A percentile compares a stretch with the other conserved stretches of the same genome.
Evolutionary conservation across 257 asterid genomes (phyloP).

Genomic region (Solanum tacnaense): DNA sequence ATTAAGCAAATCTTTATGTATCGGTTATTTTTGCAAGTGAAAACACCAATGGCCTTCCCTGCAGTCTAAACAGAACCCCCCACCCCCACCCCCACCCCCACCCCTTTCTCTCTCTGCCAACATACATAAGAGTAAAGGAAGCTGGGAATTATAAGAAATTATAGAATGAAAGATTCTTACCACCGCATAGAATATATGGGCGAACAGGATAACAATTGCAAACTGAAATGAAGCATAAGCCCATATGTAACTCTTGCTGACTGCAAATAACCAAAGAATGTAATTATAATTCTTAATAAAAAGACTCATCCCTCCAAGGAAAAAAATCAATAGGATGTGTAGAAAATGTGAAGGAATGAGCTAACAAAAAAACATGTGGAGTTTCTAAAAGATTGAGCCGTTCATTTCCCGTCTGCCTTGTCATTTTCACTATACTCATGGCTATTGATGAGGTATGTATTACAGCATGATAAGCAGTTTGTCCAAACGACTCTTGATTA

Average conservation of each 20-base stretch:
- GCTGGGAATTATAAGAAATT: background rate
- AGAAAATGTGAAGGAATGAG: background rate
- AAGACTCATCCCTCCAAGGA: background rate
- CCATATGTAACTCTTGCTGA: slow-evolving; percentile 93
- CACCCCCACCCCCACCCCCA: background rate
- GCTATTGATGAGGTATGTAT: background rate
- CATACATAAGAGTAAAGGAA: background rate
- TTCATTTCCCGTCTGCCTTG: background rate
- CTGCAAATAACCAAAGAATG: slow-evolving; percentile 31
- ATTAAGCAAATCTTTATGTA: background rate
- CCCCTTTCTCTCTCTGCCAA: background rate
- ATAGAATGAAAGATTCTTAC: slow-evolving; percentile 28
- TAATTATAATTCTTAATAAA: background rate
- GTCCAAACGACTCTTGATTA: background rate
- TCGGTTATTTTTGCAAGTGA: background rate
- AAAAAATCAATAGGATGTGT: background rate
- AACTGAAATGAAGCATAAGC: slow-evolving; percentile 97
- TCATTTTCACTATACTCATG: background rate
- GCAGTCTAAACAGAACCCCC: background rate
- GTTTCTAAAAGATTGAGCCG: background rate
- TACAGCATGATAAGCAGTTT: background rate
- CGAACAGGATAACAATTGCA: slow-evolving; percentile 83
- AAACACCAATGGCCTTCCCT: background rate
- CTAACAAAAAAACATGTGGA: background rate
- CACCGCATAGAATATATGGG: slow-evolving; percentile 82